Evolutionary conservation across 192 early-diverging fungal species (phyloP), one percentile per base, ranked within the genome.

Genomic region (Mortierella claussenii): DNA sequence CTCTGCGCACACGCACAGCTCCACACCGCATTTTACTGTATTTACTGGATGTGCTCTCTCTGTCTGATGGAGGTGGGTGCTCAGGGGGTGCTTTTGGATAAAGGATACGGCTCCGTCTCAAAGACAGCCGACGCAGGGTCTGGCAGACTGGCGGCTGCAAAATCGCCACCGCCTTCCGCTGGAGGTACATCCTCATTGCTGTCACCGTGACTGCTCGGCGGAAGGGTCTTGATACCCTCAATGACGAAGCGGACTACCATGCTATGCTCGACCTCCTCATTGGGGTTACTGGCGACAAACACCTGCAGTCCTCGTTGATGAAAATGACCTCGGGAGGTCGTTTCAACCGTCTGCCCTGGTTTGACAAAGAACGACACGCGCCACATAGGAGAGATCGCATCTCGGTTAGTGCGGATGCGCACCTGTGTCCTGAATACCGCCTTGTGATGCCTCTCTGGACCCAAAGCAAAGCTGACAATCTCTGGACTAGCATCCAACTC

Each of bases 231-330:
- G 2, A 55, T 28, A 12, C 71, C 71, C 27, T 76, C 71, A 28
- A 76, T 27, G 28, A 76, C 73, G 62, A 76, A 76, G 3, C 73
- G 73, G 18, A 76, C 12, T 2, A 62, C 73, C 73, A 76, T 67
- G 24, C 33, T 61, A 21, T 47, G 37, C 40, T 76, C 58, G 5
- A 30, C 65, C 42, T 76, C 73, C 40, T 59, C 23, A 1, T 32
- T 47, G 11, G 64, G 73, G 1, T 66, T 42, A 26, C 64, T 76
- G 0, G 65, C 32, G 3, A 76, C 42, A 43, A 51, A 17, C 1
- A 76, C 64, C 23, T 61, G 44, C 0, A 43, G 49, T 0, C 59
- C 73, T 11, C 47, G 15, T 17, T 76, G 73, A 0, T 27, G 51
- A 28, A 67, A 56, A 0, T 12, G 48, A 26, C 73, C 73, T 30